Base-by-base conservation (phyloP, 2,329 filamentous ascomycete genomes). In the Colletotrichum spaethianum region DNA sequence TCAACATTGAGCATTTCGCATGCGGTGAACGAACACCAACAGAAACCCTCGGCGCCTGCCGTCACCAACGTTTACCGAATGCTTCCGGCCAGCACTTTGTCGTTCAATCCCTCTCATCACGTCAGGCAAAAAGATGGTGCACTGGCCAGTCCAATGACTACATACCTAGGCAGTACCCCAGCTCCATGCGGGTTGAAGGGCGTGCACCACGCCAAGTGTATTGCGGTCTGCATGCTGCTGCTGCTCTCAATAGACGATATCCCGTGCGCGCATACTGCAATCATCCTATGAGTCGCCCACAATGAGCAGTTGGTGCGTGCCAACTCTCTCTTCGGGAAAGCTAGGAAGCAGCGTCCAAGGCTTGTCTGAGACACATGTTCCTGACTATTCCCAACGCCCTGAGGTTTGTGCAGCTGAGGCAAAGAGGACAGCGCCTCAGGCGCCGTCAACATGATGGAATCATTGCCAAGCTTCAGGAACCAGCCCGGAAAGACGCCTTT, bases 311-410 rank as follows among this genome's bases (percentile, higher is more conserved):
- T 16, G 12, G 31, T 38, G 31, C 20, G 53, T 64, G 69, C 40
- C 66, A 55, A 31, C 28, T 53, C 50, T n/a, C 52, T 55, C 28
- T n/a, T n/a, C 42, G 52, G 53, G 55, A 71, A 65, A 26, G 67
- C 60, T 42, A 61, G 52, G 40, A 70, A 70, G 66, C 66, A 71
- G 31, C 33, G 66, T 52, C 52, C 70, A 61, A 66, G 46, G 70
- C 70, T 61, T 67, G 67, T 73, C 61, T 71, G 67, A 67, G 70
- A 67, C 70, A 73, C 20, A 38, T 73, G 67, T 73, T 73, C 70
- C 70, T 73, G 70, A 71, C 70, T 71, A 73, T 71, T 66, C 55
- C 70, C 67, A 73, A 71, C 52, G 67, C 67, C 44, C 61, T 28
- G 33, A 71, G 69, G 65, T 59, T 56, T 59, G 63, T 68, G 59